Percentiles rank a stretch among this genome's conserved stretches.
These are phyloP conservation scores for Hypoxylon rubiginosum DNA, from an alignment of 2,329 filamentous ascomycete genomes.

Conservation along the genomic window DNA sequence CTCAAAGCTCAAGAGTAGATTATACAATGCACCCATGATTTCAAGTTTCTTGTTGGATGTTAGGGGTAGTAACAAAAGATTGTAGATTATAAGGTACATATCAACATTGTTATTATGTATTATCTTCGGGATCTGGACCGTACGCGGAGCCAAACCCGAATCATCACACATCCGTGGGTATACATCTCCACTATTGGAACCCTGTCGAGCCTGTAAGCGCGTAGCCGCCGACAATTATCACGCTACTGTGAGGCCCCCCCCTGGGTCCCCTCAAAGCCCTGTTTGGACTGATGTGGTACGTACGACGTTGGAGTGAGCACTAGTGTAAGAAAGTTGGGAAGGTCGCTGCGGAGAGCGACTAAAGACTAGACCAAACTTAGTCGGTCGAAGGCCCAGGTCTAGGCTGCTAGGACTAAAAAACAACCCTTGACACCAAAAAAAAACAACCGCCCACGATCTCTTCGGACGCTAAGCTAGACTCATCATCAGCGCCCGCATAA, in stretches of 20 bases:
- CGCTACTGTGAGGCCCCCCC: slow-evolving; percentile 25
- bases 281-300: background rate
- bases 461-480: background rate
- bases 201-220: slow-evolving; percentile 39
- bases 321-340: slow-evolving; percentile 12
- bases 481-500: background rate
- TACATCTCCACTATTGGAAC: slow-evolving; percentile 11
- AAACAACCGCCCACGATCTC: background rate
- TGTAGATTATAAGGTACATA: background rate
- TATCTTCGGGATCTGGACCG: slow-evolving; percentile 3
- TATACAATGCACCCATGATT: background rate
- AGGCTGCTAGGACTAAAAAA: background rate
- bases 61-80: background rate
- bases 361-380: background rate
- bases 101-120: background rate
- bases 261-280: background rate
- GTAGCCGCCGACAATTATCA: slow-evolving; percentile 44
- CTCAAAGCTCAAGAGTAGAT: background rate
- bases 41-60: background rate
- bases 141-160: slow-evolving; percentile 31
- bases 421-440: slow-evolving; percentile 10
- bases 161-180: slow-evolving; percentile 1
- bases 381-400: background rate
- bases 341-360: slow-evolving; percentile 15
- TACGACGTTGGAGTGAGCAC: slow-evolving; percentile 32